A percentile compares a stretch with the other conserved stretches of the same genome.
phyloP scores from a whole-genome alignment of 164 flowering plant genomes.

The Sedum album region DNA sequence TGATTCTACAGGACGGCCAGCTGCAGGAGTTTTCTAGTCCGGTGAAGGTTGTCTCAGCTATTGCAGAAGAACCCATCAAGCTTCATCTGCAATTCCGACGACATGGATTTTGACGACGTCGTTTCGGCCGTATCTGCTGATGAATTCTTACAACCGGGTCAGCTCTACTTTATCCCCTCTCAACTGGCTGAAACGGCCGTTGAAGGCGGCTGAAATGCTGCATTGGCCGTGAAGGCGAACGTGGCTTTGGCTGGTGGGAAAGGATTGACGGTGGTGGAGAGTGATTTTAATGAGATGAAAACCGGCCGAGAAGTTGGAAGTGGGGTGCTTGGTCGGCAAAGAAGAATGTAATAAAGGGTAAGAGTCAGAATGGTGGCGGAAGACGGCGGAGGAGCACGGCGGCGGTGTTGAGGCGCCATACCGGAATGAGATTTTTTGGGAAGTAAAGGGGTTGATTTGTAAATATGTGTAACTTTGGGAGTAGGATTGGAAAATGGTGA shows the following conservation, averaged over 20 bases:
- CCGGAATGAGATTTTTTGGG: constrained; percentile 22
- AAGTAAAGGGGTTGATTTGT: not conserved
- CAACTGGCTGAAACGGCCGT: constrained; percentile 30
- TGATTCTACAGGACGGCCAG: constrained; percentile 59
- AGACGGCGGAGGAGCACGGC: not conserved
- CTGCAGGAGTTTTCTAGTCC: constrained; percentile 68
- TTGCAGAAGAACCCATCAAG: constrained; percentile 42
- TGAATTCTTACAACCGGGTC: constrained; percentile 69
- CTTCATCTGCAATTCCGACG: constrained; percentile 82
- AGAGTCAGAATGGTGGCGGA: not conserved
- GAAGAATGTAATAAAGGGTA: too few relatives aligned
- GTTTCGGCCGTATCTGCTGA: constrained; percentile 47
- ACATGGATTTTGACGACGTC: too few relatives aligned
- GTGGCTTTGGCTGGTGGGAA: too few relatives aligned
- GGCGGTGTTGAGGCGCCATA: constrained; percentile 28
- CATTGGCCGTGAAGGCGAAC: constrained; percentile 90
- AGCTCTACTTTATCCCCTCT: constrained; percentile 71
- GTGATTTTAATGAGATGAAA: too few relatives aligned
- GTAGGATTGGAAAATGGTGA: not conserved
- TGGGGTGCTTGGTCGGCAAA: not conserved
- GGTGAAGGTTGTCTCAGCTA: constrained; percentile 54
- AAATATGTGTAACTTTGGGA: not conserved
- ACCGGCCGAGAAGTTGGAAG: too few relatives aligned
- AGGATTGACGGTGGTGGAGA: too few relatives aligned
- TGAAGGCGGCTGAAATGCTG: constrained; percentile 74